A percentile compares a stretch with the other conserved stretches of the same genome.
These are phyloP conservation scores for Naganishia albida DNA, from an alignment of 1,284 basidiomycete genomes.

Conservation along the genomic window DNA sequence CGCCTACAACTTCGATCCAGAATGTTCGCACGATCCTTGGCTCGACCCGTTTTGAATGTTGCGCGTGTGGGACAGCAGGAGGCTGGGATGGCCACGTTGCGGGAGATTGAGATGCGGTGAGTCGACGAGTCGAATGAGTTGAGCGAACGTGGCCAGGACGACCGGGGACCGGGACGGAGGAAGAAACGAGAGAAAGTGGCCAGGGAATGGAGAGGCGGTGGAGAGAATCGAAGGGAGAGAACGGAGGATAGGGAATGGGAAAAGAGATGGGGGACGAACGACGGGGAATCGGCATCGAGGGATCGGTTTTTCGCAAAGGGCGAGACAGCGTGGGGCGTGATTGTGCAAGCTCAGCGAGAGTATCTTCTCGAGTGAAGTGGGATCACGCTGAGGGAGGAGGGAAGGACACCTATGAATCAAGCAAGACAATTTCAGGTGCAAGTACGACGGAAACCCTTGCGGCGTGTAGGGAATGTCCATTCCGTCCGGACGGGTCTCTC, in stretches of 20 bases:
- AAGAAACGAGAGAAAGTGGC: not conserved
- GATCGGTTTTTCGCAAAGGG: too few relatives aligned
- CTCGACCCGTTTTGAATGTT: constrained; percentile 61
- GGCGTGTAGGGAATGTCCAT: too few relatives aligned
- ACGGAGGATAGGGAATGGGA: not conserved
- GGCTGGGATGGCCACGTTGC: constrained; percentile 91
- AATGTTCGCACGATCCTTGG: constrained; percentile 37
- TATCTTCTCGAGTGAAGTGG: too few relatives aligned
- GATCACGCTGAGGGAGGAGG: too few relatives aligned
- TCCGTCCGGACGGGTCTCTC: too few relatives aligned
- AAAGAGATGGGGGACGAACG: not conserved
- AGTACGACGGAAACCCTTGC: too few relatives aligned
- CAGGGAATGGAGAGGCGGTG: not conserved
- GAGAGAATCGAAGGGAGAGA: constrained; percentile 3
- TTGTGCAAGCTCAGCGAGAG: too few relatives aligned
- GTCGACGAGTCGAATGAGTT: constrained; percentile 33
- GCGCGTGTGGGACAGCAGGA: constrained; percentile 55
- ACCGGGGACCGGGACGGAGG: not conserved
- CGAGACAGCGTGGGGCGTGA: too few relatives aligned
- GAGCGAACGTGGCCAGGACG: not conserved
- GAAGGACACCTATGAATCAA: too few relatives aligned
- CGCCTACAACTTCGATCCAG: not conserved
- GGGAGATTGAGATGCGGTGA: constrained; percentile 88
- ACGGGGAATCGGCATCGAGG: too few relatives aligned
- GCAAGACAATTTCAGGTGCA: too few relatives aligned